Base-by-base conservation (phyloP, 441 rosid genomes). In the Pelargonium citronellum region DNA sequence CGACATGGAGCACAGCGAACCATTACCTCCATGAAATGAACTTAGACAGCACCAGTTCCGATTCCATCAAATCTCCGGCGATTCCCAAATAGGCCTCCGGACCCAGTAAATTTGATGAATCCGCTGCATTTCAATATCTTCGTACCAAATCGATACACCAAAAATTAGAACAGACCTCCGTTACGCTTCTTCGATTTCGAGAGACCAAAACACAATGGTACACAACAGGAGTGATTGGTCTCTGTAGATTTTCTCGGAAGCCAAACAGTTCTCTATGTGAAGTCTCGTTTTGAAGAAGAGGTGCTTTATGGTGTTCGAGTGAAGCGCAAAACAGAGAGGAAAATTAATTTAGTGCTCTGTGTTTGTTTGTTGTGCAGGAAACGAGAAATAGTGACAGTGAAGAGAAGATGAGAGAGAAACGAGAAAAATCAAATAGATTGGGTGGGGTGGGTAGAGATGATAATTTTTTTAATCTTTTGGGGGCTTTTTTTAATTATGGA, bases 21-120 rank as follows among this genome's bases (percentile, higher is more conserved):
- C 64, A 79, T 43, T 74, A 81, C 65, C 96, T 89, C 99, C 99
- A 94, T 94, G 87, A 83, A 79, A 84, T 64, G 77, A 64, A 71
- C 44, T 66, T 70, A 55, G 49, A 49, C 70, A 75, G 64, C 13
- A 70, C 70, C 68, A 79, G 78, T 76, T 76, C 73, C 74, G 82
- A 82, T 89, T 82, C 96, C 96, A 87, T 91, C 83, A 87, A 87
- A 85, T 76, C 80, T 51, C 83, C 71, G 30, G 79, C 78, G 78
- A 79, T 20, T 77, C 77, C 66, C 77, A 84, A 79, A 76, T 89
- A 84, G 69, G 77, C 73, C 73, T 63, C 11, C 24, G 27, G 37
- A 69, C 74, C 83, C 69, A 75, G 74, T 77, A 76, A 75, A 81
- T 68, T 22, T 63, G 72, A 80, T 39, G 77, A 76, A 73, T 44